These are phyloP conservation scores for Ogataea minuta DNA, from an alignment of 805 yeast genomes.

Conservation along the genomic window DNA sequence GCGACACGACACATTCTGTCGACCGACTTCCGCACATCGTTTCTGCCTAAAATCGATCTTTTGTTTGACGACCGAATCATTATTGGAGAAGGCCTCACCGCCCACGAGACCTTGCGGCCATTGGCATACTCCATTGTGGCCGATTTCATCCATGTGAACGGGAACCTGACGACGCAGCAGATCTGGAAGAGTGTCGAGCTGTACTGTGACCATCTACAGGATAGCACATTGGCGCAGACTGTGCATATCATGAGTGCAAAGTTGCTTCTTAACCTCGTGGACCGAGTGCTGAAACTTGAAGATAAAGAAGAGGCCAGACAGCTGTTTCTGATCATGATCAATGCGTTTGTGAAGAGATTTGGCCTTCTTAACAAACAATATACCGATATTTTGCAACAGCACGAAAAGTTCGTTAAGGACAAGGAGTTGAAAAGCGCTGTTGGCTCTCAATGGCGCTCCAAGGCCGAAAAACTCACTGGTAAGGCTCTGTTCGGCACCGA, in stretches of 20 bases:
- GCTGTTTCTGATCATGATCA: slow-evolving; percentile 79
- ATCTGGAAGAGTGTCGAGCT: slow-evolving; percentile 84
- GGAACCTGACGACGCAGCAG: slow-evolving; percentile 76
- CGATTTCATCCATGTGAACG: slow-evolving; percentile 89
- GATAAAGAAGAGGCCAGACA: slow-evolving; percentile 81
- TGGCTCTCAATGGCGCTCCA: slow-evolving; percentile 36
- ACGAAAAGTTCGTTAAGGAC: slow-evolving; percentile 48
- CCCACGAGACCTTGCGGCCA: slow-evolving; percentile 86
- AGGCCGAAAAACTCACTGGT: slow-evolving; percentile 38
- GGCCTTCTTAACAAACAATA: slow-evolving; percentile 71
- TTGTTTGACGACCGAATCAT: slow-evolving; percentile 84
- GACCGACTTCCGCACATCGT: slow-evolving; percentile 78
- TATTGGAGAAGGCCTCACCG: slow-evolving; percentile 90
- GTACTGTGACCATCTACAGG: slow-evolving; percentile 78
- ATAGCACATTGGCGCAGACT: slow-evolving; percentile 76
- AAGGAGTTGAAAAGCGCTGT: slow-evolving; percentile 43
- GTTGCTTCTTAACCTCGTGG: slow-evolving; percentile 80
- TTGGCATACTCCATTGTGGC: slow-evolving; percentile 94
- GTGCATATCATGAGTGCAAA: slow-evolving; percentile 98
- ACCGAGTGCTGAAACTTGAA: slow-evolving; percentile 77
- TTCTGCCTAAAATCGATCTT: slow-evolving; percentile 80
- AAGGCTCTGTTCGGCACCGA: slow-evolving; percentile 21
- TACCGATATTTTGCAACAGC: slow-evolving; percentile 60
- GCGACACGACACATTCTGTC: slow-evolving; percentile 94
- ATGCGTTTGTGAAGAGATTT: slow-evolving; percentile 83